These are phyloP conservation scores for Apostasia shenzhenica DNA, from an alignment of 106 monocot genomes.

Conservation along the genomic window DNA sequence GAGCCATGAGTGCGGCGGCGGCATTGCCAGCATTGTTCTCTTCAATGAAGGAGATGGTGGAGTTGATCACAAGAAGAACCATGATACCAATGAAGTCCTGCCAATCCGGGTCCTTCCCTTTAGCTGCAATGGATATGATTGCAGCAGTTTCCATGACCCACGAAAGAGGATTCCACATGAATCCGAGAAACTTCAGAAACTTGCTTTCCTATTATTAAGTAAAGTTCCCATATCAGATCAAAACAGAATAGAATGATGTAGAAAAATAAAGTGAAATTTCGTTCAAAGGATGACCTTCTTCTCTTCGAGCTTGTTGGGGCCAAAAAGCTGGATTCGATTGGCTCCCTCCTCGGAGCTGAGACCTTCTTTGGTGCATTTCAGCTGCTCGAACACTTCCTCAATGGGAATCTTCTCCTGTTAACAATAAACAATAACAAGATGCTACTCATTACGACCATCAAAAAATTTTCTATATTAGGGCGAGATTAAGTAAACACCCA, in stretches of 20 bases:
- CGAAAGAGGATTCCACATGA: slow-evolving; percentile 99
- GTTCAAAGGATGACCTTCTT: slow-evolving; percentile 30
- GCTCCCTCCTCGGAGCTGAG: slow-evolving; percentile 50
- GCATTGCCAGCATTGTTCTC: slow-evolving; percentile 84
- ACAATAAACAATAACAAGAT: neutral
- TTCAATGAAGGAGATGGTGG: slow-evolving; percentile 88
- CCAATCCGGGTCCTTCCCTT: slow-evolving; percentile 74
- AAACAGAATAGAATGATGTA: neutral
- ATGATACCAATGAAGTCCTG: slow-evolving; percentile 87
- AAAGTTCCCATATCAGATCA: neutral
- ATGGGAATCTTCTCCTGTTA: slow-evolving; percentile 59
- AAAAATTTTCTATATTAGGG: too few relatives aligned
- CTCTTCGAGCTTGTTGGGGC: slow-evolving; percentile 85
- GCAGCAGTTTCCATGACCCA: slow-evolving; percentile 98
- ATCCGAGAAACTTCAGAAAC: slow-evolving; percentile 84
- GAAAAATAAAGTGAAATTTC: neutral
- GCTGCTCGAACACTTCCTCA: slow-evolving; percentile 72
- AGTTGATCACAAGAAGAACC: slow-evolving; percentile 77
- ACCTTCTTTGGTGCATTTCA: slow-evolving; percentile 65
- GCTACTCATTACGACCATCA: too few relatives aligned
- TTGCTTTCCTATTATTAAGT: slow-evolving; percentile 63
- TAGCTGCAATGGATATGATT: slow-evolving; percentile 74
- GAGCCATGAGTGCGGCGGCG: slow-evolving; percentile 72
- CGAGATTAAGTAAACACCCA: too few relatives aligned
- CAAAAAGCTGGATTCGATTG: slow-evolving; percentile 51